Evolutionary conservation across 2,329 filamentous ascomycete species (phyloP), one percentile per base, ranked within the genome.

Genomic region (Sclerotinia glacialis): DNA sequence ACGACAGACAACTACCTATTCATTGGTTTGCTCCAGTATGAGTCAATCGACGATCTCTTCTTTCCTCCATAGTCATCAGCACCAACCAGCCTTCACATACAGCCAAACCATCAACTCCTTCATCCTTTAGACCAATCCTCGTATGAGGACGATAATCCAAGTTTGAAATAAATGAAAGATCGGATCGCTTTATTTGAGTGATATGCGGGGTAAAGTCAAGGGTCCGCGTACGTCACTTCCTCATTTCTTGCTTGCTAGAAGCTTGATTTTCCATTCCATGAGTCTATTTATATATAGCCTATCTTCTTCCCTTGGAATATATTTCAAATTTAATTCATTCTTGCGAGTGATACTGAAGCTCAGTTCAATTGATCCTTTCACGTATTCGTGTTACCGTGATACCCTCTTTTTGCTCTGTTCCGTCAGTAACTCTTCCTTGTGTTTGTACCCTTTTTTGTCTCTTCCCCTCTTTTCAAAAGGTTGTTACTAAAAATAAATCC

Each of bases 221-320:
- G 42, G 56, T 23, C 56, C n/a, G 21, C 26, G 21, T 60, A 47
- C 56, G 56, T 60, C 56, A 60, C 50, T 53, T 53, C 52, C 31
- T 6, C 31, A 53, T 31, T n/a, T 28, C 50, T 53, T 59, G 26
- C 40, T 59, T 47, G 55, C 55, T 34, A 16, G 42, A 59, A 60
- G 58, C 58, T 60, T 49, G 58, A 26, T 60, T 60, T 23, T 14
- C 21, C 14, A 49, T 37, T 60, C 28, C 58, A 37, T 7, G 14
- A 8, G 6, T 60, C 37, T 49, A 60, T 60, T 49, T 60, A 60
- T 18, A 12, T 34, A n/a, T 5, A 21, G 6, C 2, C 8, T 31
- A 23, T 28, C 7, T 60, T 47, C 44, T 60, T 37, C 42, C 28
- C 44, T 60, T 26, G 1, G 2, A 7, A 58, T 18, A 44, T 16